Evolutionary conservation across 2,329 filamentous ascomycete species (phyloP).

Genomic region (Alternaria gansuensis): DNA sequence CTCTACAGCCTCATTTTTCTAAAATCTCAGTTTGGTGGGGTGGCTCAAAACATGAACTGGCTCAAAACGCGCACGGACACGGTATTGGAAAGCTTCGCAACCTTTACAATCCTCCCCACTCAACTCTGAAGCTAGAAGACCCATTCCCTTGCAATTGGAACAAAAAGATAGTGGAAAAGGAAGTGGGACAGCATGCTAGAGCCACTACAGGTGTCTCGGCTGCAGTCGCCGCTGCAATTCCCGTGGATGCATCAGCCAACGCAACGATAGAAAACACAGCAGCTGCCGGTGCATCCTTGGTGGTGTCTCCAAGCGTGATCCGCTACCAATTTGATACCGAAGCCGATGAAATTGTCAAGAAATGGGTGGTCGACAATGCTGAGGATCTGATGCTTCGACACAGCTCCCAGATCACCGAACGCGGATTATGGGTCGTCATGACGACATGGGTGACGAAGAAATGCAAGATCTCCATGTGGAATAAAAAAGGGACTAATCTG

Average conservation of each 20-base stretch:
- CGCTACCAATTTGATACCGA: neutral
- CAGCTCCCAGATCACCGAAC: neutral
- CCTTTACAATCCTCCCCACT: neutral
- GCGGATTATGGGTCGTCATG: neutral
- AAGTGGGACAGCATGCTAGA: neutral
- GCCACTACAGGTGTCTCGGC: neutral
- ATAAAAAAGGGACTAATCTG: neutral
- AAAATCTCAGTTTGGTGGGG: no score
- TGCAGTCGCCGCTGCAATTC: neutral
- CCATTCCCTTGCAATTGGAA: neutral
- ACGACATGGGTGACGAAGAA: neutral
- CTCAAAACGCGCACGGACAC: no score
- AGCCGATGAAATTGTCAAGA: neutral
- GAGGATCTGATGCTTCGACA: neutral
- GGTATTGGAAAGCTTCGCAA: no score
- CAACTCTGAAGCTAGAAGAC: neutral
- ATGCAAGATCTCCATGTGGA: conserved; percentile 1
- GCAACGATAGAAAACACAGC: neutral
- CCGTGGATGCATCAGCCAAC: neutral
- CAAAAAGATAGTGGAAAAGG: neutral
- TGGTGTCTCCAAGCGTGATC: neutral
- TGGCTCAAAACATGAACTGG: no score
- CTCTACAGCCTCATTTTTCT: no score
- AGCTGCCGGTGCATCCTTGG: neutral
- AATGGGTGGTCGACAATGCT: neutral